Base-by-base conservation (phyloP, 805 yeast species). In the Wickerhamomyces alni region DNA sequence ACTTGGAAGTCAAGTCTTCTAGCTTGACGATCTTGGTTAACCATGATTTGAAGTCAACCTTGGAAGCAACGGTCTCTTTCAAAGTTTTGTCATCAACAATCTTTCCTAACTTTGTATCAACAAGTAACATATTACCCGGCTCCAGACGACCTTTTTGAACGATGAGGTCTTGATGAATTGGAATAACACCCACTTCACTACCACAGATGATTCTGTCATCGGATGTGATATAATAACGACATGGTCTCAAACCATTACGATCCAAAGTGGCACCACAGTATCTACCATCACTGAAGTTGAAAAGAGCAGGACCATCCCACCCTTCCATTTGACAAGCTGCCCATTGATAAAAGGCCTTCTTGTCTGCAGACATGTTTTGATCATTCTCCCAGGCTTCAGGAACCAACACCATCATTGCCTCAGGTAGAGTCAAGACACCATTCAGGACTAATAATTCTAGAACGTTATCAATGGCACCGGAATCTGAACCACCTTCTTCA, bases 281-380 rank as follows among this genome's bases (percentile, higher is more conserved):
- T 54, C 98, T 77, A 52, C 96, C 97, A 64, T 91, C 98, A 28
- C 97, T 91, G 63, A 91, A 93, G 24, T 95, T 88, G 70, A 91
- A 86, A 51, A 93, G 69, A 27, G 98, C 98, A 16, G 99, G 99
- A 49, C 99, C 99, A 67, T 91, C 99, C 99, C 99, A 91, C 8
- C 98, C 98, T 69, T 91, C 99, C 96, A 93, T 93, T 49, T 91
- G 68, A 67, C 97, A 88, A 11, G 98, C 96, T 35, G 97, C 98
- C 98, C 98, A 91, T 63, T 93, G 97, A 67, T 91, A 91, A 65
- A 94, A 91, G 1, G 98, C 97, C 54, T 75, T 80, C 68, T 89
- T 85, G 62, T 84, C 82, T 40, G 95, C 87, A 62, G 91, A 96
- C 84, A 91, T 88, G 47, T 74, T 63, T 40, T 65, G 63, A 64